Percentiles rank a stretch among this genome's conserved stretches.
These are phyloP conservation scores for Flueggea neowawraea DNA, from an alignment of 441 rosid genomes.

Conservation along the genomic window DNA sequence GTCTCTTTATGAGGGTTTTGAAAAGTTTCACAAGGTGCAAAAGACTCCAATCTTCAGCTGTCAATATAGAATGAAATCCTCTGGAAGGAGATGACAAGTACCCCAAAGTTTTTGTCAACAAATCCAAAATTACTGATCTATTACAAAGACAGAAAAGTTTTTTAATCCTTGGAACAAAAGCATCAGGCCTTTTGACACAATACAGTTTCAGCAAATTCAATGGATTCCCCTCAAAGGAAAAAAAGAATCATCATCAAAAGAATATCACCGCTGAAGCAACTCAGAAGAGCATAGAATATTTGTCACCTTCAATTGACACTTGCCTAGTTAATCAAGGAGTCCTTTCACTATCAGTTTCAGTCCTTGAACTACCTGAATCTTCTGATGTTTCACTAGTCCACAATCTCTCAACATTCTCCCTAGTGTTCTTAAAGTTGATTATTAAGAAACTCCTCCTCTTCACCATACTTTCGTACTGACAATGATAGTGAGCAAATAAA, in stretches of 20 bases:
- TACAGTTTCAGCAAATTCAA: constrained; percentile 57
- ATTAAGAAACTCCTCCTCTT: no score
- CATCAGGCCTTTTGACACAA: constrained; percentile 27
- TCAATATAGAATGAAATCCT: constrained; percentile 21
- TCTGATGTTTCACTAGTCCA: no score
- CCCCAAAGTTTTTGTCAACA: constrained; percentile 52
- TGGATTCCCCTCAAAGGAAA: constrained; percentile 78
- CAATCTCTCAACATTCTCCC: no score
- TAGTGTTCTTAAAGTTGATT: no score
- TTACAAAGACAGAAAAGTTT: constrained; percentile 37
- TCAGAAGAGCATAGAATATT: no score
- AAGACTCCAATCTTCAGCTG: constrained; percentile 22
- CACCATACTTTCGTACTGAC: no score
- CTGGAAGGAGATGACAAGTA: constrained; percentile 37
- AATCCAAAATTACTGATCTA: constrained; percentile 57
- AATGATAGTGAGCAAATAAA: no score
- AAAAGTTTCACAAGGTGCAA: constrained; percentile 44
- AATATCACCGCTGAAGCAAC: constrained; percentile 23
- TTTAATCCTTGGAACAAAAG: constrained; percentile 31
- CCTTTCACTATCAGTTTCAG: no score
- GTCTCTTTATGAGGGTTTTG: constrained; percentile 37
- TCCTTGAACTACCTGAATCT: no score
- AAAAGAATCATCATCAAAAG: constrained; percentile 34
- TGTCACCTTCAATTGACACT: no score
- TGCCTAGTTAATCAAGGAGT: no score